A percentile compares a stretch with the other conserved stretches of the same genome.
Conservation (phyloP, 768 basidiomycete species). For the Crucibulum laeve region DNA sequence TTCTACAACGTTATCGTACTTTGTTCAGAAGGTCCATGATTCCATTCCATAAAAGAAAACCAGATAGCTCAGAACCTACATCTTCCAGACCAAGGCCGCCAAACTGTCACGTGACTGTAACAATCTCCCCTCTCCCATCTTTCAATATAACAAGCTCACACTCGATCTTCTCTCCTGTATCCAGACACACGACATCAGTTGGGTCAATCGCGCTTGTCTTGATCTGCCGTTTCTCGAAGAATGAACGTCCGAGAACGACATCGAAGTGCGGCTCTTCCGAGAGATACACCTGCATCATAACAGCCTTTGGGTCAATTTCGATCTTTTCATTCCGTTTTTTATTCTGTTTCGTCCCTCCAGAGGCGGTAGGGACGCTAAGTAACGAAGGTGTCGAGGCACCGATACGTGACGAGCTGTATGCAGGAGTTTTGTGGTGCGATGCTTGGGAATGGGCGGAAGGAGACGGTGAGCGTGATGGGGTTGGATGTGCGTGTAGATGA, state of each 20-base stretch:
- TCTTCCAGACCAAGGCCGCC: neutral
- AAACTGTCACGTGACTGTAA: slow-evolving; percentile 76
- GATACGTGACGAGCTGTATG: no score
- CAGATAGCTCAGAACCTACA: neutral
- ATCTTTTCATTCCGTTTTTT: slow-evolving; percentile 8
- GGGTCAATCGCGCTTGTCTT: slow-evolving; percentile 79
- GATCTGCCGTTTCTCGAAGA: slow-evolving; percentile 79
- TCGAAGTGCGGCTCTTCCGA: slow-evolving; percentile 96
- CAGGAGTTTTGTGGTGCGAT: no score
- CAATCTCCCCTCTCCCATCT: slow-evolving; percentile 86
- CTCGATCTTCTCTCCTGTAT: slow-evolving; percentile 87
- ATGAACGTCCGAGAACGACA: slow-evolving; percentile 85
- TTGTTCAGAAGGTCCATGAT: neutral
- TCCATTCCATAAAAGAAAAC: neutral
- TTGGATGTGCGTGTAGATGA: slow-evolving; percentile 4
- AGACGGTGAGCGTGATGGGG: neutral
- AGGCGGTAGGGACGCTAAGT: neutral
- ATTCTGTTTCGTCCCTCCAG: neutral
- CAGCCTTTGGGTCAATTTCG: slow-evolving; percentile 28
- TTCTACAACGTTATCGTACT: no score
- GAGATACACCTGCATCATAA: slow-evolving; percentile 68
- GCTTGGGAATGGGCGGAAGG: neutral
- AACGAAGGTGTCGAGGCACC: no score
- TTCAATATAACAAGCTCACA: slow-evolving; percentile 91
- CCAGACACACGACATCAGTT: slow-evolving; percentile 88